Evolutionary conservation across 2,329 filamentous ascomycete species (phyloP).

Genomic region (Botrytis tulipae): DNA sequence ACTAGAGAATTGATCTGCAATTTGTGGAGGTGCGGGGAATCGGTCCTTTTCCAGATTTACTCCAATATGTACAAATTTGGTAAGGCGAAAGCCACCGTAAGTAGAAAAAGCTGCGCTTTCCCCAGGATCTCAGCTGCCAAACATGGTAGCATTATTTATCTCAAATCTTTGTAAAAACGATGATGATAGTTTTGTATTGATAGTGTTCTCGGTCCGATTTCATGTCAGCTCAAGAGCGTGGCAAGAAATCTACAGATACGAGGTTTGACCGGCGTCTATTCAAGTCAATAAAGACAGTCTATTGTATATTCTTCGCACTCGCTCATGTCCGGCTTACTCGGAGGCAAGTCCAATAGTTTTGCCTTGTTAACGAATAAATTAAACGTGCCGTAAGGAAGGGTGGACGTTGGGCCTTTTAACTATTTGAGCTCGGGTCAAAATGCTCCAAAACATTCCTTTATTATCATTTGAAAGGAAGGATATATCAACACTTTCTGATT

Average conservation of each 20-base stretch:
- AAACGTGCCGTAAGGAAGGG: background rate
- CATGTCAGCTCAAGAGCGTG: no score
- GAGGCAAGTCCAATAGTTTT: background rate
- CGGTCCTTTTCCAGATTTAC: background rate
- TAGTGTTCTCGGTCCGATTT: background rate
- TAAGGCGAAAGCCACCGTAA: background rate
- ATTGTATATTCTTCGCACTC: background rate
- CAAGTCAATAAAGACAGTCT: background rate
- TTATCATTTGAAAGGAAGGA: background rate
- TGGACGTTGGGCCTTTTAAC: background rate
- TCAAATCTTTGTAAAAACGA: background rate
- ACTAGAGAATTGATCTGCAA: background rate
- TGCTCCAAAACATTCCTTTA: background rate
- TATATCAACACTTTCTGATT: background rate
- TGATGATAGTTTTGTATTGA: background rate
- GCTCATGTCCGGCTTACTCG: background rate
- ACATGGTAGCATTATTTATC: background rate
- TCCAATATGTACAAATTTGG: background rate
- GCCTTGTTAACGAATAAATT: background rate
- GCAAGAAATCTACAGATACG: background rate
- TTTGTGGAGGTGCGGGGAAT: background rate
- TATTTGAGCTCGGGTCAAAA: background rate
- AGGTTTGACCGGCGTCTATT: background rate
- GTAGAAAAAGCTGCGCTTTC: background rate
- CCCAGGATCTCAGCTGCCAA: background rate